These are phyloP conservation scores for Grammothele lineata DNA, from an alignment of 768 basidiomycete genomes.

Conservation along the genomic window DNA sequence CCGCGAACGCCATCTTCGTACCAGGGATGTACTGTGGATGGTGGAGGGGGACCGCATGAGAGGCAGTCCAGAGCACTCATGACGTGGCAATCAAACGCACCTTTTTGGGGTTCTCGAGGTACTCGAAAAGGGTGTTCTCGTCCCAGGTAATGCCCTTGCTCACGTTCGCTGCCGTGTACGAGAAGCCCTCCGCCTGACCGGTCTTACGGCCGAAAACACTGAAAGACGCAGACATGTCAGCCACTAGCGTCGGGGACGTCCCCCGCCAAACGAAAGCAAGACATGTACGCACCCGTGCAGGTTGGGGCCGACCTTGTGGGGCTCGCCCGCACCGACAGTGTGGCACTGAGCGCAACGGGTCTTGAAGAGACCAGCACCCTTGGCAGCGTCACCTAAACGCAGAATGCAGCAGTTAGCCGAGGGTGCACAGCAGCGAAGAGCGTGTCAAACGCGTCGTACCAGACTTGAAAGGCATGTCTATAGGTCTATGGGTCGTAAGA, in stretches of 20 bases:
- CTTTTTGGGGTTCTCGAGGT: conserved; percentile 97
- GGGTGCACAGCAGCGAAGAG: no score
- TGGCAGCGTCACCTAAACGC: conserved; percentile 70
- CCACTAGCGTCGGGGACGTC: conserved; percentile 4
- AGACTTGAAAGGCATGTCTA: conserved; percentile 40
- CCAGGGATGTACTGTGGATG: conserved; percentile 95
- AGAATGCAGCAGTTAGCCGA: conserved; percentile 1
- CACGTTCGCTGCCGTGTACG: conserved; percentile 92
- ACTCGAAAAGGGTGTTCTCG: conserved; percentile 89
- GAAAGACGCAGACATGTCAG: no score
- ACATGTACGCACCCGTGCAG: conserved; percentile 87
- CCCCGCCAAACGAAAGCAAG: neutral
- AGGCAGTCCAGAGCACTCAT: neutral
- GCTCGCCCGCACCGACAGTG: conserved; percentile 71
- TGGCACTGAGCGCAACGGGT: conserved; percentile 95
- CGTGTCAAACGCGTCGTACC: conserved; percentile 37
- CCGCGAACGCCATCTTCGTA: conserved; percentile 98
- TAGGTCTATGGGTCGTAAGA: conserved; percentile 23
- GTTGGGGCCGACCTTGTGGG: conserved; percentile 93
- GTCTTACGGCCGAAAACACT: conserved; percentile 84
- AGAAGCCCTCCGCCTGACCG: conserved; percentile 81
- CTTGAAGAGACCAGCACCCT: conserved; percentile 96
- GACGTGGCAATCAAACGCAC: conserved; percentile 36
- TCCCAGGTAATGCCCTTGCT: conserved; percentile 91
- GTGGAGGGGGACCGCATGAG: neutral